Base-by-base conservation (phyloP, 1,284 basidiomycete species). In the Fomitopsis betulina region DNA sequence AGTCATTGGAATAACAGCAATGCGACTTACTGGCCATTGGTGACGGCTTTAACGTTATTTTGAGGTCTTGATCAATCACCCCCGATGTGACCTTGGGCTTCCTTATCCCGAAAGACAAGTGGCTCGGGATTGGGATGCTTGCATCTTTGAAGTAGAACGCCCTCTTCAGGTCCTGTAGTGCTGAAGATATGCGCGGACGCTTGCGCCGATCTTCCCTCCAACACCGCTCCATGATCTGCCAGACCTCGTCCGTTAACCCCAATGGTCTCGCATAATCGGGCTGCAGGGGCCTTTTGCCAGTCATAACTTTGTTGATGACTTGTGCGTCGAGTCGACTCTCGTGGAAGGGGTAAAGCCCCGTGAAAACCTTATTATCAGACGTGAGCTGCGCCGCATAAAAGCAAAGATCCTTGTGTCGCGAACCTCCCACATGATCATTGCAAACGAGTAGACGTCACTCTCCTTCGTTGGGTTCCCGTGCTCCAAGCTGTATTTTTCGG, bases 371-470 rank as follows among this genome's bases (percentile, higher is more conserved):
- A 21, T 4, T 19, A 27, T 10, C n/a, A 3, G 4, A 32, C 19
- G 25, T 56, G 3, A 25, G 17, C 9, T 50, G 10, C 19, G 13
- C 23, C 33, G 27, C 21, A 3, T 1, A 13, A 3, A 42, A 15
- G n/a, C 2, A 23, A 10, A 27, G 5, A 5, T 5, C 35, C 9
- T 3, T 25, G 25, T 21, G 19, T 4, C 2, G 23, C 54, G 35
- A 37, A 56, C 54, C 54, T 56, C 54, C 54, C 54, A 56, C 54
- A 56, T 56, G 33, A 56, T 43, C 54, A 56, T 56, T 8, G 54
- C 21, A 8, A 56, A 56, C 13, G 54, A 32, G 32, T 56, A 56
- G n/a, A 56, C 25, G 21, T 56, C 54, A 25, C 42, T 49, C 37
- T 56, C 42, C 25, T 39, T 47, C 15, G 43, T 45, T 9, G 37